A percentile compares a stretch with the other conserved stretches of the same genome.
Evolutionary conservation across 371 early-diverging fungal genomes (phyloP).

Genomic region (Fennellomyces sp.): DNA sequence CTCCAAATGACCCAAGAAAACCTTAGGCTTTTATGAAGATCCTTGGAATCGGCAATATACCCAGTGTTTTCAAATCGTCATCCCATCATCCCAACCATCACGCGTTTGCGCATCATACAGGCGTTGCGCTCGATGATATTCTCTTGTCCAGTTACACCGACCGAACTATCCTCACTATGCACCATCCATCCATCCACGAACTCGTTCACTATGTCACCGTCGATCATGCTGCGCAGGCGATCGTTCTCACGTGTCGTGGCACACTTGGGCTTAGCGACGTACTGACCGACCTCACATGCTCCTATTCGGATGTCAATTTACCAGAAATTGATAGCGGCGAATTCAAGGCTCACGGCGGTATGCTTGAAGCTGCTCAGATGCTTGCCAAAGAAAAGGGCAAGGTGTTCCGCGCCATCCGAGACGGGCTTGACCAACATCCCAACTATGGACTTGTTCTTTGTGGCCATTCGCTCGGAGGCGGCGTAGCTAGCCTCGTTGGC

Average conservation of each 20-base stretch:
- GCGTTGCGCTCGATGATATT: constrained; percentile 66
- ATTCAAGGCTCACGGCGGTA: constrained; percentile 75
- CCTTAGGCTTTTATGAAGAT: constrained; percentile 89
- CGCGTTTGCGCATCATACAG: constrained; percentile 73
- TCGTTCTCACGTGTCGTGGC: constrained; percentile 89
- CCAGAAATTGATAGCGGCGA: constrained; percentile 19
- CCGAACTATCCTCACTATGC: constrained; percentile 24
- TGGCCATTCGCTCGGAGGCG: constrained; percentile 85
- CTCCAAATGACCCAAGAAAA: no score
- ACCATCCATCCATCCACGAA: constrained; percentile 68
- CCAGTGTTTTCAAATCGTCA: constrained; percentile 44
- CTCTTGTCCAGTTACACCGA: constrained; percentile 67
- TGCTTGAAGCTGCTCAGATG: constrained; percentile 74
- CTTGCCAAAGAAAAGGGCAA: constrained; percentile 65
- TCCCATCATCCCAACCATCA: constrained; percentile 69
- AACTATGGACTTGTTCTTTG: constrained; percentile 79
- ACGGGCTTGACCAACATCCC: constrained; percentile 66
- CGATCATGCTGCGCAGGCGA: constrained; percentile 73
- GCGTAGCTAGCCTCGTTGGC: constrained; percentile 72
- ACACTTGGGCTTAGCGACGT: constrained; percentile 88
- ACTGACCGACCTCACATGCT: constrained; percentile 85
- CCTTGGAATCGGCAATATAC: constrained; percentile 72
- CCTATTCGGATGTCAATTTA: constrained; percentile 47
- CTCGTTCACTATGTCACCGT: constrained; percentile 85
- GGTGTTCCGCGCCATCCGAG: constrained; percentile 66